These are phyloP conservation scores for Daedalea quercina DNA, from an alignment of 768 basidiomycete genomes.

Conservation along the genomic window DNA sequence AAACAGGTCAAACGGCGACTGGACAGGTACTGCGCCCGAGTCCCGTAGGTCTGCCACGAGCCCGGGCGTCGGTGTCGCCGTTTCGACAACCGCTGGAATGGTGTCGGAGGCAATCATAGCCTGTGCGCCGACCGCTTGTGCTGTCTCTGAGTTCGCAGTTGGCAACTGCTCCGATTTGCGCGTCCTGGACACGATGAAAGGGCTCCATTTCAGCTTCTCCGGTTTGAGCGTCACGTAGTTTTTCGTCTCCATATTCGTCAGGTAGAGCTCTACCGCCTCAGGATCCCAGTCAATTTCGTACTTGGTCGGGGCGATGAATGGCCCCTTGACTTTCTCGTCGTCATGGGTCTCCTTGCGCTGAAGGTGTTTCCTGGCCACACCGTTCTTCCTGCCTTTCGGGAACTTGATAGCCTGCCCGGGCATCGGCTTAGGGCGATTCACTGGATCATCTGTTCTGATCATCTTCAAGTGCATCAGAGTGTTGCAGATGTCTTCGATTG, in stretches of 20 bases:
- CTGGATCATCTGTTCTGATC: constrained; percentile 49
- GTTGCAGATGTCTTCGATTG: constrained; percentile 76
- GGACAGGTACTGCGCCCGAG: not conserved
- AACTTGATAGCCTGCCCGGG: constrained; percentile 78
- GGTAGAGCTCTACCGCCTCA: constrained; percentile 54
- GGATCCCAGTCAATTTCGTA: constrained; percentile 77
- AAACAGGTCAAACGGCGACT: constrained; percentile 19
- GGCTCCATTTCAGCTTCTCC: constrained; percentile 91
- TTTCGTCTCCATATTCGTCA: constrained; percentile 69
- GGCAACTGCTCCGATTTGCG: constrained; percentile 21
- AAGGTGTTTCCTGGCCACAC: constrained; percentile 56
- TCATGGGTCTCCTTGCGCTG: constrained; percentile 49
- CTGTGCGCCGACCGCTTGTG: not conserved
- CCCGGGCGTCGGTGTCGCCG: not conserved
- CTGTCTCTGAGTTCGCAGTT: not conserved
- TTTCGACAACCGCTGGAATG: not conserved
- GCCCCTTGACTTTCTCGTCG: constrained; percentile 38
- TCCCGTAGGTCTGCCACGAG: not conserved
- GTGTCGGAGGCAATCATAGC: not conserved
- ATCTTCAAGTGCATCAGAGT: constrained; percentile 69
- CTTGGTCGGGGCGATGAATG: constrained; percentile 55
- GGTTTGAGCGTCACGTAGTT: constrained; percentile 71
- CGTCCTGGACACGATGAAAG: constrained; percentile 66
- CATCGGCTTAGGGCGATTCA: constrained; percentile 51
- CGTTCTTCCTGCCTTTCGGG: constrained; percentile 59